These are phyloP conservation scores for Ganoderma multipileum DNA, from an alignment of 1,284 basidiomycete genomes.

Conservation along the genomic window DNA sequence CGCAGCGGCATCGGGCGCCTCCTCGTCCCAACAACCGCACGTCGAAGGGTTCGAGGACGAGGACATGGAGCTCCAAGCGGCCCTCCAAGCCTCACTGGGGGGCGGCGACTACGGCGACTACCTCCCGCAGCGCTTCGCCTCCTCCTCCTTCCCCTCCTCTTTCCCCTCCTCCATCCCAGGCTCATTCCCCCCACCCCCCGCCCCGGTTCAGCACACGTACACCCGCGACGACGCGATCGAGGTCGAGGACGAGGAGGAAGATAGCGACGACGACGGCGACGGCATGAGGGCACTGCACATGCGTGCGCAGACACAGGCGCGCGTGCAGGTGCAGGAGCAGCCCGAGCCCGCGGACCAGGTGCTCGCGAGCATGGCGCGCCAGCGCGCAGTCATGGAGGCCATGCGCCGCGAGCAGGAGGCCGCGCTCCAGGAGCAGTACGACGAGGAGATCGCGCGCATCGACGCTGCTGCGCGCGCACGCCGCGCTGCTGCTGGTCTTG, in stretches of 20 bases:
- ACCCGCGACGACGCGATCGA: conserved; percentile 17
- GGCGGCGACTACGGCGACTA: conserved; percentile 19
- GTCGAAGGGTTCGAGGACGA: conserved; percentile 70
- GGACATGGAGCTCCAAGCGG: conserved; percentile 87
- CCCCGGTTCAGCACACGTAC: no score
- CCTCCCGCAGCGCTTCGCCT: conserved; percentile 14
- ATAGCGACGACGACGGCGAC: conserved; percentile 22
- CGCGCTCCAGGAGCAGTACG: conserved; percentile 65
- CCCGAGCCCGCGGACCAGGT: conserved; percentile 57
- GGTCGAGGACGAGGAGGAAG: conserved; percentile 28
- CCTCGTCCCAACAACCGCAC: conserved; percentile 17
- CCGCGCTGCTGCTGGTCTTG: background rate
- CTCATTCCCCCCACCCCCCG: conserved; percentile 3
- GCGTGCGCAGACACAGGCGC: background rate
- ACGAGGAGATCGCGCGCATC: conserved; percentile 49
- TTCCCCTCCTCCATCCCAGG: background rate
- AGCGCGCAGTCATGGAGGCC: conserved; percentile 64
- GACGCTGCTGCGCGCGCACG: conserved; percentile 29
- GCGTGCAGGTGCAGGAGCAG: background rate
- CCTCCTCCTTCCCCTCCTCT: background rate
- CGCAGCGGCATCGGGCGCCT: conserved; percentile 8
- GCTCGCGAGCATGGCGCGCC: conserved; percentile 70
- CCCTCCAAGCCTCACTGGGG: conserved; percentile 79
- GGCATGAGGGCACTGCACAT: no score
- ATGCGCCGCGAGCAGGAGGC: conserved; percentile 74